Base-by-base conservation (phyloP, 805 yeast genomes). In the Limtongia smithiae region DNA sequence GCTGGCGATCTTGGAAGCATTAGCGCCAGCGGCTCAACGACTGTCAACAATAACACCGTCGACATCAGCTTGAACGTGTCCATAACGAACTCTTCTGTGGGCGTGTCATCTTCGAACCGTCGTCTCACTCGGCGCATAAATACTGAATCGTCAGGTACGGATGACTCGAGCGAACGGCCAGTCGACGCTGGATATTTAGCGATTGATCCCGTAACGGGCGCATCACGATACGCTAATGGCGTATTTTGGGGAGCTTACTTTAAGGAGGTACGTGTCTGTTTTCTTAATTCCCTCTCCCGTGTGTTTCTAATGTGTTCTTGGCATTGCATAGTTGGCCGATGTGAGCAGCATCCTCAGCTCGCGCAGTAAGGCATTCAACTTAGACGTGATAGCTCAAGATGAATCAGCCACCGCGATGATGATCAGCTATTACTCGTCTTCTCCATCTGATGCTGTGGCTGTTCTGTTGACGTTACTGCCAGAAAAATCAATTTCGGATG, bases 181-280 rank as follows among this genome's bases (percentile, higher is more conserved):
- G 35, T 44, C 4, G 49, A 49, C 22, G 50, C 46, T 21, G 55
- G 54, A 27, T 51, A 31, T 25, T n/a, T 51, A 18, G 28, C 48
- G 4, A 15, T 51, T 8, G 55, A 51, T 28, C 33, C 45, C 15
- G 35, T 18, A 20, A 49, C 48, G 5, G 51, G 51, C 11, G 40
- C 36, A 3, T 42, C 53, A 3, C 44, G 53, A 20, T 51, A 51
- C 28, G 43, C 55, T 8, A 51, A 51, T 33, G 53, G 55, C 9
- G 55, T 37, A 5, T 51, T 51, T 20, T 51, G 55, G 55, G 55
- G 51, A 5, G 50, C 55, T 9, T 49, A 51, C 21, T 51, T 51
- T 27, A 48, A 51, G 49, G 55, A 51, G 46, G 52, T 49, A 33
- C n/a, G 41, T 25, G 14, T n/a, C n/a, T 20, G 12, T 21, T n/a